A percentile compares a stretch with the other conserved stretches of the same genome.
phyloP scores from a whole-genome alignment of 257 asterid species.

The Petrea volubilis region DNA sequence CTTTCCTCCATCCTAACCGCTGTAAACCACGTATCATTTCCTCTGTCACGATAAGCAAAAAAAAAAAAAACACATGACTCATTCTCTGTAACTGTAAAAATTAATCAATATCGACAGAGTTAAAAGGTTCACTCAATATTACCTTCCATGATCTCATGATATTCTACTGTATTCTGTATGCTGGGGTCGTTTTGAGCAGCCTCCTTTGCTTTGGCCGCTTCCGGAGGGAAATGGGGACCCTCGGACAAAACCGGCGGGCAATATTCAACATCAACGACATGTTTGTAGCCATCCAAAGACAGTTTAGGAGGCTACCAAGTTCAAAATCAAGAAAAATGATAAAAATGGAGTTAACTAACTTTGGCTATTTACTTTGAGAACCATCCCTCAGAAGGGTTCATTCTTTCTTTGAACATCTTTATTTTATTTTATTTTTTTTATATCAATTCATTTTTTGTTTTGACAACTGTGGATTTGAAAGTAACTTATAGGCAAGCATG shows the following conservation, averaged over 20 bases:
- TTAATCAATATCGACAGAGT: neutral
- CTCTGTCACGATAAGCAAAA: constrained; percentile 45
- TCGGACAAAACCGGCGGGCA: constrained; percentile 70
- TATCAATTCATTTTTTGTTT: too few relatives aligned
- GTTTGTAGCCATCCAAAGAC: constrained; percentile 90
- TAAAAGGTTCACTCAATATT: constrained; percentile 5
- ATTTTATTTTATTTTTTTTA: too few relatives aligned
- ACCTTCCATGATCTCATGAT: constrained; percentile 95
- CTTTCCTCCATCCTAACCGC: constrained; percentile 79
- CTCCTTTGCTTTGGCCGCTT: constrained; percentile 92
- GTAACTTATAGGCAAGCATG: too few relatives aligned
- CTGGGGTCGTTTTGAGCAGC: constrained; percentile 84
- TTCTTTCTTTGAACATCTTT: neutral
- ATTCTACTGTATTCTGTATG: constrained; percentile 53
- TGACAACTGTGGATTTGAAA: too few relatives aligned
- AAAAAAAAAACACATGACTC: neutral
- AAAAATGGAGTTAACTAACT: neutral
- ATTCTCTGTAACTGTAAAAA: neutral
- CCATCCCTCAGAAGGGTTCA: neutral
- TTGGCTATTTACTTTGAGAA: neutral
- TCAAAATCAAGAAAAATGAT: constrained; percentile 8
- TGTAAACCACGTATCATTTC: constrained; percentile 88
- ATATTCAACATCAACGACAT: constrained; percentile 79
- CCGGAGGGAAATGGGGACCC: constrained; percentile 78
- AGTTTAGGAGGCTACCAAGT: constrained; percentile 60